Conservation (phyloP, 139 green algal genomes). For the Diplosphaera chodatii region DNA sequence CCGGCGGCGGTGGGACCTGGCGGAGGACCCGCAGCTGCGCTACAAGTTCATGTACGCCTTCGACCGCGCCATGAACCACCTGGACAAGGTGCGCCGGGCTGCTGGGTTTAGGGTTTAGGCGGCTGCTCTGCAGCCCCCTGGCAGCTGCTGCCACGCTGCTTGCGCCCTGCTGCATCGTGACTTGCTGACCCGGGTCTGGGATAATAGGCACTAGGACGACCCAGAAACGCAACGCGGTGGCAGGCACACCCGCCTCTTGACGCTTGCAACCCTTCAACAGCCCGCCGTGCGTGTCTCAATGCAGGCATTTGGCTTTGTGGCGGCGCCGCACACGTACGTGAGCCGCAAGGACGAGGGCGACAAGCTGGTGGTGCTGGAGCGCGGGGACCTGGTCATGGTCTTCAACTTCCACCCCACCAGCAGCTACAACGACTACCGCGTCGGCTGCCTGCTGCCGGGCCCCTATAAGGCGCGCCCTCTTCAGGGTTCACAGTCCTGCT, state of each 20-base stretch:
- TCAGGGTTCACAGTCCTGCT: too few species aligned
- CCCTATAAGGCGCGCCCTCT: conserved; percentile 39
- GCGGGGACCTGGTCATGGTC: conserved; percentile 93
- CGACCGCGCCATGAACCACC: conserved; percentile 87
- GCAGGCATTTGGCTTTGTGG: conserved; percentile 78
- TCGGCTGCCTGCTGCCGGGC: conserved; percentile 71
- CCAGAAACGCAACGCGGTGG: too few species aligned
- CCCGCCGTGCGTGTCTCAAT: not conserved
- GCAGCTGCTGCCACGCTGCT: too few species aligned
- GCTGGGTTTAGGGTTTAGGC: too few species aligned
- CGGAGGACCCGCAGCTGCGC: conserved; percentile 72
- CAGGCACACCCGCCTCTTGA: too few species aligned
- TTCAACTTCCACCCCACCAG: conserved; percentile 98
- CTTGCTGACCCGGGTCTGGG: too few species aligned
- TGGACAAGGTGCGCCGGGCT: conserved; percentile 85
- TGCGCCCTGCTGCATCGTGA: too few species aligned
- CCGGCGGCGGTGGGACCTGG: conserved; percentile 89
- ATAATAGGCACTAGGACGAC: too few species aligned
- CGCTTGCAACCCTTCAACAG: too few species aligned
- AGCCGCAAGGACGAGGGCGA: conserved; percentile 80
- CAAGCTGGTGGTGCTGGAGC: conserved; percentile 94
- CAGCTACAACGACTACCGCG: conserved; percentile 82
- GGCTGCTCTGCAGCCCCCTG: conserved; percentile 1
- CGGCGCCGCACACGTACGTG: conserved; percentile 68
- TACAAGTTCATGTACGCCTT: conserved; percentile 90